Base-by-base conservation (phyloP, 2,329 filamentous ascomycete genomes). In the Cryoendolithus antarcticus region DNA sequence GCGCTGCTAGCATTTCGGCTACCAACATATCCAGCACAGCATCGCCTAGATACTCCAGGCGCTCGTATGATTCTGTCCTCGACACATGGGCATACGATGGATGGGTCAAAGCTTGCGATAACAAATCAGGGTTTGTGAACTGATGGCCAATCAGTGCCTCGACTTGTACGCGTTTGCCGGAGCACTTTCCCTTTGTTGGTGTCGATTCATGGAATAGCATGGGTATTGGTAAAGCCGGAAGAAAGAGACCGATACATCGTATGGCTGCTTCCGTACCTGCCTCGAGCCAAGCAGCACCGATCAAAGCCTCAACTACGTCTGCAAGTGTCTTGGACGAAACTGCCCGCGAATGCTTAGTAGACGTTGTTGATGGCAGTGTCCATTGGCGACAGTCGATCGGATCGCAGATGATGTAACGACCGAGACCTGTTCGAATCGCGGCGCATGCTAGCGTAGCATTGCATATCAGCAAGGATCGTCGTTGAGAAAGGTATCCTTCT, bases 41-140 rank as follows among this genome's bases (percentile, higher is more conserved):
- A 49, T 95, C 88, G 1, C 88, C 88, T 0, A 94, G 64, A 50
- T 89, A 93, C 54, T 95, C 88, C 1, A 94, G 70, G 0, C 86
- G 74, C 48, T 94, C 82, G 49, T 77, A 76, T 0, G 69, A 71
- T 31, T 60, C 59, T 9, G 75, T 69, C 21, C 61, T 66, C 6
- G 32, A 31, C 8, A 11, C 21, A 6, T 15, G n/a, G 4, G 10
- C 4, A 15, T 15, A 13, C 3, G 64, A 62, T 4, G 69, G 62
- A 53, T 94, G 86, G 0, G 86, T 93, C 36, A 88, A 65, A 2
- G 86, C 82, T 60, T 93, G 83, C 0, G 80, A 53, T 1, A 94
- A 67, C 1, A 93, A 63, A 0, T 67, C 54, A 47, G 78, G 75
- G 48, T 82, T 78, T 2, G 46, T 61, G 57, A 94, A 95, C 0